phyloP scores from a whole-genome alignment of 2,329 filamentous ascomycete species.

The Tolypocladium guangdongense region DNA sequence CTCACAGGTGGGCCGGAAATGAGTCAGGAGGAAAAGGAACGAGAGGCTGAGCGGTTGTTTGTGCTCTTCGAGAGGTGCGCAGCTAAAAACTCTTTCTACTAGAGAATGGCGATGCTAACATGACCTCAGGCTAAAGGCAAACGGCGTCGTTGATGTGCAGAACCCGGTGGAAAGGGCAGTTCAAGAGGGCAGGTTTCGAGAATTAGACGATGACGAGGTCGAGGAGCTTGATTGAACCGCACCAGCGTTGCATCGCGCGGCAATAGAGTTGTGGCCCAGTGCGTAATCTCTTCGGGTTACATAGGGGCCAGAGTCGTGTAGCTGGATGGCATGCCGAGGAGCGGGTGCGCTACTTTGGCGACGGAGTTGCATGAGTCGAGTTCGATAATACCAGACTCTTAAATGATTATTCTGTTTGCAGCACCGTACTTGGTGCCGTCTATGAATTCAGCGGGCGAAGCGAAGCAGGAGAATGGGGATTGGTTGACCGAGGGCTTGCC shows the following conservation, averaged over 20 bases:
- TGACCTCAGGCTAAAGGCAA: conserved; percentile 48
- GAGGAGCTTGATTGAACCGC: conserved; percentile 27
- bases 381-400: background rate
- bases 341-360: background rate
- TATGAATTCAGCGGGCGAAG: background rate
- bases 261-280: background rate
- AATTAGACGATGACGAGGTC: conserved; percentile 46
- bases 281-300: background rate
- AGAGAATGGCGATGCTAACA: conserved; percentile 7
- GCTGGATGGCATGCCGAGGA: background rate
- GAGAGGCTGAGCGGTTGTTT: conserved; percentile 81
- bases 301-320: background rate
- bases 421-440: background rate
- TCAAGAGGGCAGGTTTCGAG: conserved; percentile 59
- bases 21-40: conserved; percentile 84
- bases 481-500: background rate
- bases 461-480: background rate
- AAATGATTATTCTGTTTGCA: background rate
- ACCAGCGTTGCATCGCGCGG: background rate
- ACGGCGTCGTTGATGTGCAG: conserved; percentile 64
- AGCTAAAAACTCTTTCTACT: too few relatives aligned
- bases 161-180: conserved; percentile 67
- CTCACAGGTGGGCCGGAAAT: conserved; percentile 55
- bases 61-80: conserved; percentile 75
- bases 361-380: background rate